phyloP scores from a whole-genome alignment of 2,329 filamentous ascomycete genomes.

The Aureobasidium sp. region DNA sequence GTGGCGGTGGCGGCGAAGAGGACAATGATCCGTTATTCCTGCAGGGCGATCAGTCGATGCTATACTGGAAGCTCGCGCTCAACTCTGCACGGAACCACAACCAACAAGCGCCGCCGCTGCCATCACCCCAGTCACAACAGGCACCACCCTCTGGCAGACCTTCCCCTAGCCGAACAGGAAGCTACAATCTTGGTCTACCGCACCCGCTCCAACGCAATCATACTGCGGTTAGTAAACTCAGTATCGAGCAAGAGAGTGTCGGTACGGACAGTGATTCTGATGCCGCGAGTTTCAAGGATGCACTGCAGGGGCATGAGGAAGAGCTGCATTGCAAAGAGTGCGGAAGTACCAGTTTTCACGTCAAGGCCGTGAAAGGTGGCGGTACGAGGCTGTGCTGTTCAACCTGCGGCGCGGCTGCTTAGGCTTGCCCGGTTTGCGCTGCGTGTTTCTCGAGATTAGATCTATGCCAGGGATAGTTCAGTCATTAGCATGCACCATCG shows the following conservation, averaged over 20 bases:
- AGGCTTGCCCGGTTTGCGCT: not conserved
- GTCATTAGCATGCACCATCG: not conserved
- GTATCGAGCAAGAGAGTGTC: slow-evolving; percentile 37
- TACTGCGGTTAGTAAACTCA: slow-evolving; percentile 47
- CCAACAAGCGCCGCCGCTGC: not conserved
- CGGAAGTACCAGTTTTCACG: slow-evolving; percentile 53
- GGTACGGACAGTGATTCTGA: slow-evolving; percentile 32
- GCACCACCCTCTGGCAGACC: not conserved
- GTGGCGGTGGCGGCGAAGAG: slow-evolving; percentile 11
- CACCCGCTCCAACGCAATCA: slow-evolving; percentile 28
- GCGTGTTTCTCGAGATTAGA: not conserved
- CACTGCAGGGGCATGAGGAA: slow-evolving; percentile 28
- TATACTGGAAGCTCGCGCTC: slow-evolving; percentile 42
- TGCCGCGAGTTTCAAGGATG: slow-evolving; percentile 37
- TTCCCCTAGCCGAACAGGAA: not conserved
- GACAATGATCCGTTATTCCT: slow-evolving; percentile 39
- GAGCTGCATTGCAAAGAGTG: slow-evolving; percentile 44
- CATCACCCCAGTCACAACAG: not conserved
- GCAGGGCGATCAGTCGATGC: slow-evolving; percentile 42
- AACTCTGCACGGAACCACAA: slow-evolving; percentile 13
- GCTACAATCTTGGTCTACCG: not conserved
- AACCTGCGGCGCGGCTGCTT: slow-evolving; percentile 33
- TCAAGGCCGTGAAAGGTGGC: slow-evolving; percentile 42
- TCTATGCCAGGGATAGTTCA: not conserved
- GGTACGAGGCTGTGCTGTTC: slow-evolving; percentile 54